These are phyloP conservation scores for Penicillium simplicissimum DNA, from an alignment of 495 filamentous ascomycete species.

Conservation along the genomic window DNA sequence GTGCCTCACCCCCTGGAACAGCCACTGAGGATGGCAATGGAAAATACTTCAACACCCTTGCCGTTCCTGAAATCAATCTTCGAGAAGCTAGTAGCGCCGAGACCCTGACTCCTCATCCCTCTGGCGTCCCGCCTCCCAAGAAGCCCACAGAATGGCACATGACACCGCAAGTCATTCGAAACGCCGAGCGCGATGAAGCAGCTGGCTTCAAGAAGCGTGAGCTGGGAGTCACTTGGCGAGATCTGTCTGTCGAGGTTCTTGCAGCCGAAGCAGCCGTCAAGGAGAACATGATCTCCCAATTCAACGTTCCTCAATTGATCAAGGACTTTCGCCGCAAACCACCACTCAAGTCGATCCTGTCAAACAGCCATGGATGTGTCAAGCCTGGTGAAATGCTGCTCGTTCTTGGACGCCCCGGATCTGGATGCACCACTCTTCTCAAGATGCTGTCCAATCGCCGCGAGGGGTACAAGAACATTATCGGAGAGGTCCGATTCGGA, in stretches of 20 bases:
- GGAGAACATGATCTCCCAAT: slow-evolving; percentile 54
- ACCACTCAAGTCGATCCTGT: slow-evolving; percentile 35
- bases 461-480: slow-evolving; percentile 50
- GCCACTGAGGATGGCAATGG: slow-evolving; percentile 6
- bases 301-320: slow-evolving; percentile 48
- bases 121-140: slow-evolving; percentile 10
- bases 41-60: slow-evolving; percentile 12
- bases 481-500: slow-evolving; percentile 61
- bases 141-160: slow-evolving; percentile 40
- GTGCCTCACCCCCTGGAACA: slow-evolving; percentile 7
- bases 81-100: slow-evolving; percentile 18
- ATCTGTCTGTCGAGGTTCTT: slow-evolving; percentile 43
- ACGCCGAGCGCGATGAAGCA: slow-evolving; percentile 42
- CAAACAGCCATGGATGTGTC: slow-evolving; percentile 49
- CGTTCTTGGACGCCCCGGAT: slow-evolving; percentile 46
- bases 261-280: slow-evolving; percentile 49
- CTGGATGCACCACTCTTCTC: slow-evolving; percentile 50
- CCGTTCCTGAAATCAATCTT: slow-evolving; percentile 16
- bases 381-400: slow-evolving; percentile 53
- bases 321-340: slow-evolving; percentile 38
- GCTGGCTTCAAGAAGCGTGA: slow-evolving; percentile 46
- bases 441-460: slow-evolving; percentile 68
- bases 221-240: slow-evolving; percentile 57
- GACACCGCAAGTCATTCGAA: slow-evolving; percentile 43
- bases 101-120: slow-evolving; percentile 9